Conservation (phyloP, 2,329 filamentous ascomycete genomes). For the Hypoxylon sp. region DNA sequence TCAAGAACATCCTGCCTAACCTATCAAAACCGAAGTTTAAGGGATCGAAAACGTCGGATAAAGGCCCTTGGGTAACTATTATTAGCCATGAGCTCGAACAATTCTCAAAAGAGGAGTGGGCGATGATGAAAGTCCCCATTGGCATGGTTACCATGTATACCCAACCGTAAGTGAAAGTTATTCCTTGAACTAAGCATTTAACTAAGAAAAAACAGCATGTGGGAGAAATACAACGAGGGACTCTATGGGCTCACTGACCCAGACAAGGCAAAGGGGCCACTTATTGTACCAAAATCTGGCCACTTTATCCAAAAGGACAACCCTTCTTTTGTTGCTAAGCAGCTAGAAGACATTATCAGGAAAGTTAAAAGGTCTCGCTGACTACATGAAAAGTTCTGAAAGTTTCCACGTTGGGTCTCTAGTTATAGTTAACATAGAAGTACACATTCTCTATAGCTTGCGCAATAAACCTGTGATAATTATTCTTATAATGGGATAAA, state of each 20-base stretch:
- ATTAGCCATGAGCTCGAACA: conserved; percentile 53
- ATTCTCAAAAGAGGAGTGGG: conserved; percentile 52
- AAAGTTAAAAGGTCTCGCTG: conserved; percentile 42
- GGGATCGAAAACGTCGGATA: conserved; percentile 44
- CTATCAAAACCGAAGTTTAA: conserved; percentile 50
- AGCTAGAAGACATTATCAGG: conserved; percentile 42
- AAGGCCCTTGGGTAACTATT: conserved; percentile 51
- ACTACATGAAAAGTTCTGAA: conserved; percentile 5
- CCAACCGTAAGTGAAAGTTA: conserved; percentile 49
- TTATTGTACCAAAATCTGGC: conserved; percentile 53
- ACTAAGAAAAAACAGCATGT: conserved; percentile 49
- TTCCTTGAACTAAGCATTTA: neutral
- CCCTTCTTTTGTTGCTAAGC: conserved; percentile 49
- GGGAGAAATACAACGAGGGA: conserved; percentile 54
- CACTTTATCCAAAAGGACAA: conserved; percentile 56
- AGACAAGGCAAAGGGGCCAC: conserved; percentile 47
- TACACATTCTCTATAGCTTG: no score
- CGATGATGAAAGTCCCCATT: conserved; percentile 53
- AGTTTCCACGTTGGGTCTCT: no score
- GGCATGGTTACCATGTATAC: conserved; percentile 53
- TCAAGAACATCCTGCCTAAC: conserved; percentile 49
- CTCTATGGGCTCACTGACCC: conserved; percentile 51
- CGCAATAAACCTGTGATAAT: no score
- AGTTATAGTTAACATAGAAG: no score
- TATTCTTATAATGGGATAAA: no score